A percentile compares a stretch with the other conserved stretches of the same genome.
phyloP scores from a whole-genome alignment of 2,329 filamentous ascomycete species.

The Purpureocillium lavendulum region DNA sequence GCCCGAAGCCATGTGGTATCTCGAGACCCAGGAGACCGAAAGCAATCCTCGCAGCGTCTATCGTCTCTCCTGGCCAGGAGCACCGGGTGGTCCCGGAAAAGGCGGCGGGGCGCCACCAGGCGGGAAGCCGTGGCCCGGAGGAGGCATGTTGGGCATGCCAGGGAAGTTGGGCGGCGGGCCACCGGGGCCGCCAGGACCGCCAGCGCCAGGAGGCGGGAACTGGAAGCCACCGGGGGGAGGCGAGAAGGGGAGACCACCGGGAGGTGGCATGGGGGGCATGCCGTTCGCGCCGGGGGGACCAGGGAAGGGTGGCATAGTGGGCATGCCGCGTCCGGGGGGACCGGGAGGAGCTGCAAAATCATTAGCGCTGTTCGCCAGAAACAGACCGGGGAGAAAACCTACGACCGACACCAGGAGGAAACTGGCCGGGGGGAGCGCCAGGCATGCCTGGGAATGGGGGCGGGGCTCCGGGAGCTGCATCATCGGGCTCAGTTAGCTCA shows the following conservation, averaged over 20 bases:
- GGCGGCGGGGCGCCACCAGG: conserved; percentile 22
- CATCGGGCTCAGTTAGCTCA: not conserved
- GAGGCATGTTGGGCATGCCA: conserved; percentile 27
- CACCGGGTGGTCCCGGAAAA: conserved; percentile 23
- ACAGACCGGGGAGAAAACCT: not conserved
- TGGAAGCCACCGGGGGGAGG: conserved; percentile 25
- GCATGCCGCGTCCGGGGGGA: conserved; percentile 35
- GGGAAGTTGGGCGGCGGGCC: conserved; percentile 19
- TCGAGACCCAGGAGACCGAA: not conserved
- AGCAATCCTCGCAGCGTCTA: conserved; percentile 11
- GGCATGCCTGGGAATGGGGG: conserved; percentile 51
- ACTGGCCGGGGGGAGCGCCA: conserved; percentile 28
- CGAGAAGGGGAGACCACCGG: conserved; percentile 26
- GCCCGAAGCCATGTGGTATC: not conserved
- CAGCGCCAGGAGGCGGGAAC: conserved; percentile 29
- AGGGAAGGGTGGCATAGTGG: conserved; percentile 36
- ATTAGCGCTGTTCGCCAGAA: too few relatives aligned
- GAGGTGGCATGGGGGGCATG: conserved; percentile 29
- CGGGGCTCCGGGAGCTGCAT: conserved; percentile 29
- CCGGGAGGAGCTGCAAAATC: conserved; percentile 39
- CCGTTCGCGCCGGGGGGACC: conserved; percentile 31
- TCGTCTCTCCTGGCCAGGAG: conserved; percentile 30
- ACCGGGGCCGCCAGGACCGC: conserved; percentile 16
- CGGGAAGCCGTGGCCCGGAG: conserved; percentile 35
- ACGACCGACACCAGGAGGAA: conserved; percentile 27